phyloP scores from a whole-genome alignment of 331 rosid genomes.

The Quercus lobata region DNA sequence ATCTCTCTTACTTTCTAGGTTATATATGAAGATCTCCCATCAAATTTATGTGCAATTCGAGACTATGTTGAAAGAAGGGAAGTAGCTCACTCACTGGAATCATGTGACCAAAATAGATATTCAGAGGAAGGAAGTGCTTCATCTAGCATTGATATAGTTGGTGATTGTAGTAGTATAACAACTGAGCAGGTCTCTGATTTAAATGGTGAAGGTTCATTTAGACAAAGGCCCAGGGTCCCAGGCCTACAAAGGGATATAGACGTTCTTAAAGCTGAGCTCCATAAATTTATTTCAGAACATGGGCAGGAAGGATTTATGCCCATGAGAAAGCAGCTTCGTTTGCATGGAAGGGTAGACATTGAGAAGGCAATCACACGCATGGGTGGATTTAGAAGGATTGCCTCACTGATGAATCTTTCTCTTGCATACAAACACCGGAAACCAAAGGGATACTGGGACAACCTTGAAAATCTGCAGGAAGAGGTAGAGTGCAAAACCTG shows the following conservation, averaged over 20 bases:
- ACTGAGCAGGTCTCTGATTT: conserved; percentile 27
- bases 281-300: conserved; percentile 68
- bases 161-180: conserved; percentile 16
- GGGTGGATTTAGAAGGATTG: conserved; percentile 95
- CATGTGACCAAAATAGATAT: conserved; percentile 27
- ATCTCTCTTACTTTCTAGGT: conserved; percentile 42
- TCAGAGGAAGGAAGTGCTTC: conserved; percentile 31
- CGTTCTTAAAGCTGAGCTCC: conserved; percentile 73
- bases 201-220: conserved; percentile 33
- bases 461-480: conserved; percentile 75
- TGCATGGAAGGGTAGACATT: conserved; percentile 82
- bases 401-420: conserved; percentile 74
- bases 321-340: conserved; percentile 93
- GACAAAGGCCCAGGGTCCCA: conserved; percentile 72
- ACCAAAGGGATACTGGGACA: conserved; percentile 98
- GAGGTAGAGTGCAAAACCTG: conserved; percentile 48
- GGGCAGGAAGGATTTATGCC: conserved; percentile 99
- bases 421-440: conserved; percentile 91
- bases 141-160: conserved; percentile 28
- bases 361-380: conserved; percentile 91
- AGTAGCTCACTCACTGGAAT: conserved; percentile 25
- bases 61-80: conserved; percentile 67
- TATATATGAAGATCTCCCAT: conserved; percentile 97
- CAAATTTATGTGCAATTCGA: conserved; percentile 87
- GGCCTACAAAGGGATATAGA: conserved; percentile 90